Conservation (phyloP, 2,329 filamentous ascomycete genomes). For the Calonectria henricotiae region DNA sequence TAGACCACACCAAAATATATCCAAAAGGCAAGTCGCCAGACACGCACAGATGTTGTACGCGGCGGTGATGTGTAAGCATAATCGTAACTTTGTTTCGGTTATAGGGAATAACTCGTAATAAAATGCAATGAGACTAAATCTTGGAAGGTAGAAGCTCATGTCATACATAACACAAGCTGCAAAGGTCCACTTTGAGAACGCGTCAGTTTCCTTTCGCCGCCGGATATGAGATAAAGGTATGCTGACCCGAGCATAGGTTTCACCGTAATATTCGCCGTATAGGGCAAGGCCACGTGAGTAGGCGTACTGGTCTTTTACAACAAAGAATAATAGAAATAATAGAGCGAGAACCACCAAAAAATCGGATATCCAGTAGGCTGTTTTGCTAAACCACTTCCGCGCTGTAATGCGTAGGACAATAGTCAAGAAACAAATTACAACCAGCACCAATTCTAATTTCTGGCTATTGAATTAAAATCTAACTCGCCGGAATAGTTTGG, state of each 20-base stretch:
- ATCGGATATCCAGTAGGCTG: not conserved
- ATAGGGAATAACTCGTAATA: slow-evolving; percentile 27
- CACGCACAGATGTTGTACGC: not conserved
- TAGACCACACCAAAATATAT: not conserved
- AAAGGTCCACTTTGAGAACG: not conserved
- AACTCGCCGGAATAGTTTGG: not conserved
- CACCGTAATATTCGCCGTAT: not conserved
- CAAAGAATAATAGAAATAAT: not conserved
- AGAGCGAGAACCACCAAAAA: not conserved
- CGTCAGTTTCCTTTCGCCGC: not conserved
- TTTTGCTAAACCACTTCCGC: not conserved
- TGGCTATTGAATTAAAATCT: not conserved
- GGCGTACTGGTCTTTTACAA: not conserved
- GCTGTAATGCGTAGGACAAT: not conserved
- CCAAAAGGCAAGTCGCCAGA: not conserved
- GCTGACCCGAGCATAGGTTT: not conserved
- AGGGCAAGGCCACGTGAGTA: not conserved
- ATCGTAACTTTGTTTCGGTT: not conserved
- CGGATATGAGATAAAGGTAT: too few species aligned
- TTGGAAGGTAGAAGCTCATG: not conserved
- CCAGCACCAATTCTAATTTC: not conserved
- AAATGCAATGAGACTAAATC: not conserved
- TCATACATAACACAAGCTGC: not conserved
- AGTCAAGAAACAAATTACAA: not conserved
- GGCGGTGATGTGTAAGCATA: not conserved